Conservation (phyloP, 2,329 filamentous ascomycete genomes). For the Hawksworthiomyces lignivorus region DNA sequence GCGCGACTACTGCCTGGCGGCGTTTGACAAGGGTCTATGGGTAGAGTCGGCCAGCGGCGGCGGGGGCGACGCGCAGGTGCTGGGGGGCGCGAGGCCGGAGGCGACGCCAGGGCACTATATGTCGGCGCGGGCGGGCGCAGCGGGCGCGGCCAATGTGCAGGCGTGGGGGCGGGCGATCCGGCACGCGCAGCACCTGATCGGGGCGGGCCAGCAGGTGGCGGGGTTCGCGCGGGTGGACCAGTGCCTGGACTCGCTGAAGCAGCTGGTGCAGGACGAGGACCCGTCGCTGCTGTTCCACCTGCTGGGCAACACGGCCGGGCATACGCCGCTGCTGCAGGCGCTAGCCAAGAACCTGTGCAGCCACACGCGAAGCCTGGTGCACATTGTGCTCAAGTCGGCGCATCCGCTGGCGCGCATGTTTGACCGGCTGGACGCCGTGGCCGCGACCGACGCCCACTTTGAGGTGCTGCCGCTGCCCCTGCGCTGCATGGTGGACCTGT, state of each 20-base stretch:
- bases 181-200: slow-evolving; percentile 15
- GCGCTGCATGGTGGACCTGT: slow-evolving; percentile 5
- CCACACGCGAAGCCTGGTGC: slow-evolving; percentile 10
- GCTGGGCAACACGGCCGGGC: slow-evolving; percentile 11
- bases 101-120: too few relatives aligned
- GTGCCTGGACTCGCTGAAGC: slow-evolving; percentile 18
- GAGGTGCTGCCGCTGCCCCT: slow-evolving; percentile 7
- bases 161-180: slow-evolving; percentile 17
- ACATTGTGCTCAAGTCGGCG: slow-evolving; percentile 10
- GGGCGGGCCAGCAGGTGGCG: slow-evolving; percentile 12
- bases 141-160: slow-evolving; percentile 13
- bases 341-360: slow-evolving; percentile 5
- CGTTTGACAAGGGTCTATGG: slow-evolving; percentile 18
- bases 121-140: slow-evolving; percentile 6
- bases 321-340: slow-evolving; percentile 4
- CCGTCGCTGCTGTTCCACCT: slow-evolving; percentile 18
- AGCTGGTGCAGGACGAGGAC: slow-evolving; percentile 19
- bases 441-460: slow-evolving; percentile 9
- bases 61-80: too few relatives aligned
- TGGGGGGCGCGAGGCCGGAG: too few relatives aligned
- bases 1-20: slow-evolving; percentile 17
- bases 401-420: slow-evolving; percentile 13
- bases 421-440: slow-evolving; percentile 6
- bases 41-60: slow-evolving; percentile 2
- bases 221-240: slow-evolving; percentile 16